A percentile compares a stretch with the other conserved stretches of the same genome.
These are phyloP conservation scores for Cryphonectria carpinicola DNA, from an alignment of 2,329 filamentous ascomycete species.

Conservation along the genomic window DNA sequence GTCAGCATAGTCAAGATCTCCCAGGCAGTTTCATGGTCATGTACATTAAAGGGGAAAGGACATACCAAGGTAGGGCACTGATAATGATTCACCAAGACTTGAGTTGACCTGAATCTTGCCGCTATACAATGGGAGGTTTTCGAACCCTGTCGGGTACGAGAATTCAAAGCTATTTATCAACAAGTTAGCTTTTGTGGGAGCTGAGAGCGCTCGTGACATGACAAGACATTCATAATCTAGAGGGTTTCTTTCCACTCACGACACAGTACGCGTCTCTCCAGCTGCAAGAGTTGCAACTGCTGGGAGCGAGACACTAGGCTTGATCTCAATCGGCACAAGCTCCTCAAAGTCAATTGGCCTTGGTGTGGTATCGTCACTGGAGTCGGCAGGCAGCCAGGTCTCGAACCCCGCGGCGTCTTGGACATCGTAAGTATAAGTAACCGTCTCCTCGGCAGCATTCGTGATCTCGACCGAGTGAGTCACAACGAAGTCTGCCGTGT, in stretches of 20 bases:
- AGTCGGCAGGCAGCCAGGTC: conserved; percentile 8
- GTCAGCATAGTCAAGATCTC: not conserved
- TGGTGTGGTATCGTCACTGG: conserved; percentile 3
- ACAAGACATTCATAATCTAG: not conserved
- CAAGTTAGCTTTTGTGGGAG: not conserved
- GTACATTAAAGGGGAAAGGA: not conserved
- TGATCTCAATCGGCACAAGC: conserved; percentile 14
- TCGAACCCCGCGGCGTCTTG: conserved; percentile 25
- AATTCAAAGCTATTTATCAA: conserved; percentile 31
- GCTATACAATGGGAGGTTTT: conserved; percentile 40
- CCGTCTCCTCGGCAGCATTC: conserved; percentile 20
- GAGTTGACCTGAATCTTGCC: conserved; percentile 40
- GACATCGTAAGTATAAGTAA: conserved; percentile 22
- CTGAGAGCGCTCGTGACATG: not conserved
- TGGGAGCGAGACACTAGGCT: conserved; percentile 19
- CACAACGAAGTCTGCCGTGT: conserved; percentile 48
- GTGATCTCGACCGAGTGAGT: conserved; percentile 24
- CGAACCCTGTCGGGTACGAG: conserved; percentile 32
- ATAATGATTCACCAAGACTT: conserved; percentile 38
- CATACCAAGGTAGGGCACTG: conserved; percentile 39
- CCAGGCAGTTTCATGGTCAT: too few species aligned
- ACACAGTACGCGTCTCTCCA: conserved; percentile 16
- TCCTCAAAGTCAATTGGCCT: conserved; percentile 16
- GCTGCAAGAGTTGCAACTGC: conserved; percentile 12
- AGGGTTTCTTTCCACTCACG: not conserved